phyloP scores from a whole-genome alignment of 140 eudicot species.

The Stevia rebaudiana region DNA sequence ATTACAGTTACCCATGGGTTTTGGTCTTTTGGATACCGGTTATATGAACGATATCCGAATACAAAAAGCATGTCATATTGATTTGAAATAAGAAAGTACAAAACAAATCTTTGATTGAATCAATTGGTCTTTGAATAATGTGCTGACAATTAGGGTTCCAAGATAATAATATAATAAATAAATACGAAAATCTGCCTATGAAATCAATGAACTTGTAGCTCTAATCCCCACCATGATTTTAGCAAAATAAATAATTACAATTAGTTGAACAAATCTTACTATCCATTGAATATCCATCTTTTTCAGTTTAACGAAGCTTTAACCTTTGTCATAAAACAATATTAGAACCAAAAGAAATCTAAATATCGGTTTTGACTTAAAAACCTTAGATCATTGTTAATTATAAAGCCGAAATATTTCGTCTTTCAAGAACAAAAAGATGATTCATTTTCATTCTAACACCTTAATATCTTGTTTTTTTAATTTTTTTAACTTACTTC shows the following conservation, averaged over 20 bases:
- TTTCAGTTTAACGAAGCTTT: neutral
- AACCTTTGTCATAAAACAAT: neutral
- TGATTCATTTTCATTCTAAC: neutral
- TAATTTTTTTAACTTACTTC: neutral
- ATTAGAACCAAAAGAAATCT: neutral
- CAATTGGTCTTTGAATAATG: constrained; percentile 17
- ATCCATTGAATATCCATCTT: neutral
- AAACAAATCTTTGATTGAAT: constrained; percentile 3
- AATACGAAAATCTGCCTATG: constrained; percentile 11
- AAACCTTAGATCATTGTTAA: neutral
- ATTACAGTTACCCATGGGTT: neutral
- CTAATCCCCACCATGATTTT: constrained; percentile 29
- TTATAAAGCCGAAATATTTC: neutral
- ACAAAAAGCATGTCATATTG: constrained; percentile 7
- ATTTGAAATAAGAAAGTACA: constrained; percentile 20
- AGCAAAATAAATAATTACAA: constrained; percentile 4
- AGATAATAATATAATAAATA: constrained; percentile 4
- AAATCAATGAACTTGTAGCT: constrained; percentile 22
- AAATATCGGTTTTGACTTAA: neutral
- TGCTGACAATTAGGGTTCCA: constrained; percentile 36
- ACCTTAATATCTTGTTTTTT: neutral
- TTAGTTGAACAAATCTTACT: neutral
- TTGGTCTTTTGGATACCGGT: neutral
- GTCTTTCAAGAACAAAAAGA: neutral
- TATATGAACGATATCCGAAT: constrained; percentile 1